Base-by-base conservation (phyloP, 2,329 filamentous ascomycete genomes). In the Aspergillus sp. region DNA sequence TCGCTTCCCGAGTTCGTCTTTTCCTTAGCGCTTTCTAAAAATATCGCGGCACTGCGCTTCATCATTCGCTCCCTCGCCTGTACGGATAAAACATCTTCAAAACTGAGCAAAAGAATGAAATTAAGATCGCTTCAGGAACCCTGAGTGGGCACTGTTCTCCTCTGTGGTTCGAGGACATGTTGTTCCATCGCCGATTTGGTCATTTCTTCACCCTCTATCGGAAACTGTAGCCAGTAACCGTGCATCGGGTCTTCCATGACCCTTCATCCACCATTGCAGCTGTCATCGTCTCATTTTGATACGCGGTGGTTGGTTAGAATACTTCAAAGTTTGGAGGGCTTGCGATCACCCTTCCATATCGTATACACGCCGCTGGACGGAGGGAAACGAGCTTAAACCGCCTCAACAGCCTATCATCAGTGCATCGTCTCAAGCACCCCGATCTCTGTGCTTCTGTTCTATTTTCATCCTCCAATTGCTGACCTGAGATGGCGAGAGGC, bases 81-180 rank as follows among this genome's bases (percentile, higher is more conserved):
- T 23, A 3, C 12, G 27, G 23, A 31, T 21, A 9, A 23, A n/a
- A 12, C 23, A 12, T 31, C 12, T 11, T 27, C 27, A 31, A 31
- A 31, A 31, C 8, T 31, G 8, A 11, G 9, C 8, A 8, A 8
- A 31, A n/a, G 14, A 37, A 21, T 49, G 19, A 50, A 33, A 50
- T 50, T 33, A 50, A 39, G 47, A 50, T 50, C 47, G 33, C 47
- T 50, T 25, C 14, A 40, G 47, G 31, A 50, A 40, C 17, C 47
- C 39, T 39, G 35, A 40, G 47, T 50, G 47, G 47, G 21, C 33
- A 27, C 33, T 15, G 14, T 23, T 39, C 21, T 50, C 19, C 35
- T 33, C 27, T 50, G 33, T 45, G 43, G 15, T 23, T 31, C 27
- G 27, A 31, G 27, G 9, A 31, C 9, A 11, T 31, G 27, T 31